phyloP scores from a whole-genome alignment of 495 filamentous ascomycete species.

The Lophium mytilinum region DNA sequence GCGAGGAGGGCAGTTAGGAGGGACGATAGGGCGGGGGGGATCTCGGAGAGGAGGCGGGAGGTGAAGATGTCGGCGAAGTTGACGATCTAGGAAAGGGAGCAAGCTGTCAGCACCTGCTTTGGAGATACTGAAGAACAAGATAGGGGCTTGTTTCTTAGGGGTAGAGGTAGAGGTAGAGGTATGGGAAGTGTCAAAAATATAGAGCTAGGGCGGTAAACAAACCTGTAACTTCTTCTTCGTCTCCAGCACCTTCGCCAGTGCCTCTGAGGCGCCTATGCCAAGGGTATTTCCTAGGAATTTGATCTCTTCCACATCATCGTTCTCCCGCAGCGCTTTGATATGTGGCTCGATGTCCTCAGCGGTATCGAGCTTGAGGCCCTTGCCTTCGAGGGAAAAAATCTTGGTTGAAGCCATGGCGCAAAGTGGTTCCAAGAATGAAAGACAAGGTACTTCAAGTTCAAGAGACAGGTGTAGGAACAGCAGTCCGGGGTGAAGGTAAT shows the following conservation, averaged over 20 bases:
- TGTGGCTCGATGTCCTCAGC: constrained; percentile 81
- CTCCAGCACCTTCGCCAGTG: constrained; percentile 68
- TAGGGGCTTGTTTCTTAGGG: no score
- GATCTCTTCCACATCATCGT: constrained; percentile 72
- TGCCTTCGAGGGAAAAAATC: constrained; percentile 84
- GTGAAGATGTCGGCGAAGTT: constrained; percentile 98
- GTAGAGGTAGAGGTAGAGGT: no score
- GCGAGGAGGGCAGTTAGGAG: constrained; percentile 81
- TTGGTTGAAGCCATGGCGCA: constrained; percentile 50
- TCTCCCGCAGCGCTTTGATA: constrained; percentile 61
- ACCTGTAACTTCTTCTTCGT: constrained; percentile 73
- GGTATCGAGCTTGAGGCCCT: constrained; percentile 81
- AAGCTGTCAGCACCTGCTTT: background rate
- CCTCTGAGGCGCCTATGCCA: constrained; percentile 76
- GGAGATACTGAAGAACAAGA: background rate
- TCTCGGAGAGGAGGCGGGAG: constrained; percentile 84
- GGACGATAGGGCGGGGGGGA: constrained; percentile 76
- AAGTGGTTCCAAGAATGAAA: constrained; percentile 27
- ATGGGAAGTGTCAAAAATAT: no score
- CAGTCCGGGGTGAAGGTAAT: background rate
- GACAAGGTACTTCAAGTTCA: constrained; percentile 2
- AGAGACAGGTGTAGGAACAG: background rate
- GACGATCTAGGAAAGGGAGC: constrained; percentile 48
- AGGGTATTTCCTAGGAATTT: constrained; percentile 82
- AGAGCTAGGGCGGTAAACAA: constrained; percentile 18